Base-by-base conservation (phyloP, 2,329 filamentous ascomycete species). In the Cadophora gregata region DNA sequence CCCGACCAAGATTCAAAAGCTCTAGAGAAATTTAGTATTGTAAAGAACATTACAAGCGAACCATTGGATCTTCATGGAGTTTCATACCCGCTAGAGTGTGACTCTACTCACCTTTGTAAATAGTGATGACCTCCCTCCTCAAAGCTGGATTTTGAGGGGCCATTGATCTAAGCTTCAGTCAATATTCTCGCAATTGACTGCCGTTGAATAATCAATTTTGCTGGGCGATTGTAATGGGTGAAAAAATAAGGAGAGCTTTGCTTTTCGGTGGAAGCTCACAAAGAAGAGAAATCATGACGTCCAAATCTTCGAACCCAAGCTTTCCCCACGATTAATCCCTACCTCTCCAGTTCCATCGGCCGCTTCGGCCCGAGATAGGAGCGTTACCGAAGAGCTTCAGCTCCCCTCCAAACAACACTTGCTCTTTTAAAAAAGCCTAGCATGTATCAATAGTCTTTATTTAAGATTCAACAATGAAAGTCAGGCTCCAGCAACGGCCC, bases 1-100 rank as follows among this genome's bases (percentile, higher is more conserved):
- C 91, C 64, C 90, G 88, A 38, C 95, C 93, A 16, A 98, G 84
- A 74, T 90, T 89, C 51, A 99, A 85, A 12, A 97, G 87, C 75
- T 97, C 93, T 97, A 67, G 14, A 45, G 0, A n/a, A 9, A 24
- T 38, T 58, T 16, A 51, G 42, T n/a, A 38, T 24, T 42, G 21
- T 6, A 25, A 24, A 9, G 36, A 38, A 3, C n/a, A 38, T 25
- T n/a, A 16, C 9, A 58, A 5, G 8, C 36, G 19, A 19, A 10
- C 21, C 9, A n/a, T 16, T 12, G 6, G 42, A 16, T 3, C 16
- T 38, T 4, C 1, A 1, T 3, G 9, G 1, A 38, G 4, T 24
- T 4, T 36, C 19, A 12, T 3, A 31, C 31, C 19, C 12, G 10
- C 10, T 14, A 24, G n/a, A 47, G 6, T 45, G 14, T 48, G 47